Base-by-base conservation (phyloP, 345 rosid genomes). In the Crucihimalaya himalaica region DNA sequence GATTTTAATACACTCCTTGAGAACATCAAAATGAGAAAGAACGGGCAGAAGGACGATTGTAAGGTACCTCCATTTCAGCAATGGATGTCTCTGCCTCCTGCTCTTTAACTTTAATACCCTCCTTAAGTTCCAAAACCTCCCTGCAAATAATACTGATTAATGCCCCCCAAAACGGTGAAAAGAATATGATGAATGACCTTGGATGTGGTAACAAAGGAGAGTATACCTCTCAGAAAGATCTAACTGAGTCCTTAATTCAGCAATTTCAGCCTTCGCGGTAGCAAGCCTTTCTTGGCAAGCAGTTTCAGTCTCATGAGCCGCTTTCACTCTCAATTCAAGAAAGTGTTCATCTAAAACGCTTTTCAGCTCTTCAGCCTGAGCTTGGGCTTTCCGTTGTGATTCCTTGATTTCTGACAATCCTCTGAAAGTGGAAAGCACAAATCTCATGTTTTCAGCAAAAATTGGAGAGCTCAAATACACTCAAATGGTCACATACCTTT, bases 301-400 rank as follows among this genome's bases (percentile, higher is more conserved):
- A 83, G 81, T 87, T 74, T 90, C 94, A 27, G 96, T 89, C 82
- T 92, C 97, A 69, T 86, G 85, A 75, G 99, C 99, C 48, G 98
- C 99, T 84, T 84, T 90, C 68, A 92, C 97, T 84, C 99, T 88
- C 85, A 95, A 74, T 81, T 95, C 96, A 21, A 92, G 84, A 83
- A 88, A 81, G 78, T 95, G 98, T 74, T 95, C 98, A 64, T 88
- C 94, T 65, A 95, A 80, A 56, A 88, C 92, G 50, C 76, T 83
- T 78, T 79, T 83, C 76, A 95, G 77, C 71, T 81, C 82, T 76
- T 81, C 89, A 80, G 93, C 91, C 87, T 95, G 98, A 11, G 85
- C 79, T 10, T 54, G 81, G 71, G 98, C 98, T 78, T 78, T 85
- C 42, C 66, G 84, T 73, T 85, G 85, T 28, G 99, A 92, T 81